Conservation (phyloP, 1,284 basidiomycete species). For the Leccinum pachyderme region DNA sequence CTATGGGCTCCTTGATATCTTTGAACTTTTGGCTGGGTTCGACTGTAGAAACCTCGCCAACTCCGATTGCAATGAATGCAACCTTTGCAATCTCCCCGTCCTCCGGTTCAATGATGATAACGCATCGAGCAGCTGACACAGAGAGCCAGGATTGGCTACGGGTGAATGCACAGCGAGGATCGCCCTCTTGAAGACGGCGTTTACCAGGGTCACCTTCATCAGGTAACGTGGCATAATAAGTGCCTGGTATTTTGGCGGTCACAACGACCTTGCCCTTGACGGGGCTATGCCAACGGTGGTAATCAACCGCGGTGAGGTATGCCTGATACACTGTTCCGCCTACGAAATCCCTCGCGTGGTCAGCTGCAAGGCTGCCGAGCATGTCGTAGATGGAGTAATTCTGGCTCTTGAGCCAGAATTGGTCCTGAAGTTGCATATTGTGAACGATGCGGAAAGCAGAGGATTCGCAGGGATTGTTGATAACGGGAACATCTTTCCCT, state of each 20-base stretch:
- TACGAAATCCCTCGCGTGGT: conserved; percentile 12
- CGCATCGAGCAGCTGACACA: conserved; percentile 39
- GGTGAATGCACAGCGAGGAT: conserved; percentile 37
- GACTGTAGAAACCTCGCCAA: conserved; percentile 56
- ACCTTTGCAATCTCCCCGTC: conserved; percentile 35
- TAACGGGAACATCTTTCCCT: conserved; percentile 9
- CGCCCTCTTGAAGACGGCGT: conserved; percentile 1
- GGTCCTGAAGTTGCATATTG: conserved; percentile 36
- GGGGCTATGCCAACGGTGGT: conserved; percentile 56
- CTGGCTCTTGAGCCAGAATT: conserved; percentile 49
- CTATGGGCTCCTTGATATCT: neutral
- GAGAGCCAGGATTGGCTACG: conserved; percentile 27
- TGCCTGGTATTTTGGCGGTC: conserved; percentile 42
- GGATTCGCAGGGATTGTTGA: conserved; percentile 48
- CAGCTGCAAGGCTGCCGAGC: conserved; percentile 21
- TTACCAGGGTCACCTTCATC: neutral
- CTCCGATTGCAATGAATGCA: conserved; percentile 51
- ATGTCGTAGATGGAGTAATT: conserved; percentile 42
- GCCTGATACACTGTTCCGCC: conserved; percentile 55
- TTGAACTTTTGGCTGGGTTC: conserved; percentile 18
- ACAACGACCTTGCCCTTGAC: conserved; percentile 46
- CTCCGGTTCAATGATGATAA: conserved; percentile 52
- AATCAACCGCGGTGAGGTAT: conserved; percentile 46
- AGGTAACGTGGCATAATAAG: conserved; percentile 42
- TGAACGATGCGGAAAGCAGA: conserved; percentile 37